Evolutionary conservation across 495 filamentous ascomycete species (phyloP), one percentile per base, ranked within the genome.

Genomic region (Stereocaulon alpinum): DNA sequence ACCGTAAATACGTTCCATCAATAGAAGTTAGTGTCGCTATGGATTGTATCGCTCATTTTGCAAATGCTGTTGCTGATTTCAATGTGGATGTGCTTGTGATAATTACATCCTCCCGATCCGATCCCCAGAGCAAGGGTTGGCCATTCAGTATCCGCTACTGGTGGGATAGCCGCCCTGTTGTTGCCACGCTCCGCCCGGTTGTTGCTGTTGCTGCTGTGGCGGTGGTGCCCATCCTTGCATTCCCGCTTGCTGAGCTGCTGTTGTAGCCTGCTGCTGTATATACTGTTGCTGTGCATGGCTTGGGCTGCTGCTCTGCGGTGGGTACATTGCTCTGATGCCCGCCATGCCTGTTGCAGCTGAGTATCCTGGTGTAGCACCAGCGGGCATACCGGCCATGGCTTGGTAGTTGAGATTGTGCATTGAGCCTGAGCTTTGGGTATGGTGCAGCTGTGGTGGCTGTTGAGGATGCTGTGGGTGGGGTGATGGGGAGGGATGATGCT

Each of bases 381-480:
- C 74, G 67, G 62, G 63, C 69, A 86, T 75, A 41, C 77, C 74
- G 48, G 79, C 81, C 77, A 86, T 84, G 5, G 77, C 74, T 24
- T 80, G 72, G 59, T 84, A 84, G 56, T 78, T 77, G 68, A 83
- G 73, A 60, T 71, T 76, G 55, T 53, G 79, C 75, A 63, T 83
- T 80, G 67, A 85, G 79, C 68, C 85, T 83, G 43, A 81, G 75
- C 70, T 80, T 61, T 78, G 71, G 68, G 76, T 62, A 73, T 80
- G 72, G 51, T 78, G 77, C 64, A 82, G 73, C 54, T 76, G 74
- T 58, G 69, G 77, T 12, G 69, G 69, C 61, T 77, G 74, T 66
- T 78, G 77, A n/a, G 73, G 74, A 41, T 77, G 77, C 61, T 74
- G 80, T 7, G 65, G 62, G 62, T 59, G 63, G 22, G 62, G 58